phyloP scores from a whole-genome alignment of 2,329 filamentous ascomycete genomes.

The Metarhizium guizhouense region DNA sequence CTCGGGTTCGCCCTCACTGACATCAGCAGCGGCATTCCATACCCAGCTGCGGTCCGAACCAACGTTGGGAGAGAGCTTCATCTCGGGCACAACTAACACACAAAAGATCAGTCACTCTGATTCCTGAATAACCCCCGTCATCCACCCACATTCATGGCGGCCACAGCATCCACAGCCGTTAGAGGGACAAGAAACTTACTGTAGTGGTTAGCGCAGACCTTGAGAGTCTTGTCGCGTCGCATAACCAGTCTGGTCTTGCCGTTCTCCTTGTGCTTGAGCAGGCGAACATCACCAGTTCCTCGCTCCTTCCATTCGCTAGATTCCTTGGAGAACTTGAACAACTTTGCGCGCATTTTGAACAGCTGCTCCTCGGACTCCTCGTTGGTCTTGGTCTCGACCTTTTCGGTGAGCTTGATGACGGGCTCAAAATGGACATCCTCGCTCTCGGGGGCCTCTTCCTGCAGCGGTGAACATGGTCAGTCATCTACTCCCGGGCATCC shows the following conservation, averaged over 20 bases:
- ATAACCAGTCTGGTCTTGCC: slow-evolving; percentile 96
- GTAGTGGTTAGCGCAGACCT: slow-evolving; percentile 99
- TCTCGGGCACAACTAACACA: slow-evolving; percentile 77
- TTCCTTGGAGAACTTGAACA: slow-evolving; percentile 95
- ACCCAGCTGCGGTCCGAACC: slow-evolving; percentile 98
- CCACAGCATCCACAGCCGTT: too few relatives aligned
- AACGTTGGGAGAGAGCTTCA: slow-evolving; percentile 97
- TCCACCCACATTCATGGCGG: background rate
- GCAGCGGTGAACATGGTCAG: slow-evolving; percentile 7
- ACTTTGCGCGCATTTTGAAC: slow-evolving; percentile 99
- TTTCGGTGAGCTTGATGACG: slow-evolving; percentile 90
- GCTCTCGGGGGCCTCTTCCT: slow-evolving; percentile 76
- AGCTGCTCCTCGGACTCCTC: slow-evolving; percentile 95
- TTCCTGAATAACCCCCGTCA: background rate
- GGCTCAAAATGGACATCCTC: slow-evolving; percentile 96
- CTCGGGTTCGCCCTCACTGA: slow-evolving; percentile 96
- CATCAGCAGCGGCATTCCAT: slow-evolving; percentile 96
- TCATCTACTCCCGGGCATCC: background rate
- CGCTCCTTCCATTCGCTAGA: slow-evolving; percentile 98
- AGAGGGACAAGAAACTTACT: slow-evolving; percentile 47
- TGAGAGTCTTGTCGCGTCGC: slow-evolving; percentile 98
- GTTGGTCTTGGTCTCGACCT: slow-evolving; percentile 95
- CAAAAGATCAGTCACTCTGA: background rate
- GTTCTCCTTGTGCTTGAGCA: slow-evolving; percentile 98
- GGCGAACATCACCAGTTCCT: slow-evolving; percentile 88